phyloP scores from a whole-genome alignment of 1,284 basidiomycete species.

The Trichosporon asahii region DNA sequence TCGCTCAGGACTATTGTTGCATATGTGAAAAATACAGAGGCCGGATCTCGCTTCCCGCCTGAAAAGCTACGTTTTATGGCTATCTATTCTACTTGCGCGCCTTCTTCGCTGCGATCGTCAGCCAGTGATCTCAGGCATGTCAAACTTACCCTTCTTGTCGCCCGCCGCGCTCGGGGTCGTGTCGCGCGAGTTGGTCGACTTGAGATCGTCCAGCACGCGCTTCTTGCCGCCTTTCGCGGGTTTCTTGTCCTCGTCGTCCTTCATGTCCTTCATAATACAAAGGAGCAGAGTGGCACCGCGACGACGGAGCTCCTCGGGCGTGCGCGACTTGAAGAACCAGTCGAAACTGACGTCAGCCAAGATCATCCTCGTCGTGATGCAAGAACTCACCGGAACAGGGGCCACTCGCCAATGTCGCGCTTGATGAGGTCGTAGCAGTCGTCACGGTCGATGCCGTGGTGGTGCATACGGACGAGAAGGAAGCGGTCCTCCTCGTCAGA shows the following conservation, averaged over 20 bases:
- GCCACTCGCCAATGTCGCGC: conserved; percentile 91
- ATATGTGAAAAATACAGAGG: neutral
- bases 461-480: conserved; percentile 80
- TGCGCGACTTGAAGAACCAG: conserved; percentile 97
- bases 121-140: neutral
- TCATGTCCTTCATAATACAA: conserved; percentile 84
- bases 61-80: neutral
- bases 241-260: conserved; percentile 58
- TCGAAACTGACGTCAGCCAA: conserved; percentile 60
- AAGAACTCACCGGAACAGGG: conserved; percentile 66
- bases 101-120: conserved; percentile 33
- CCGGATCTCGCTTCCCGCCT: neutral
- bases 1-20: neutral
- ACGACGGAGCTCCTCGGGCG: conserved; percentile 83
- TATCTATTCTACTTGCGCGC: conserved; percentile 30
- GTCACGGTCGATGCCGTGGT: conserved; percentile 88
- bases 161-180: conserved; percentile 39
- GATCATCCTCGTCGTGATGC: neutral
- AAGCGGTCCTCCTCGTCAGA: conserved; percentile 97
- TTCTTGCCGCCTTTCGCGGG: conserved; percentile 50
- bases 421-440: conserved; percentile 96
- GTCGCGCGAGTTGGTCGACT: conserved; percentile 43
- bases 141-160: conserved; percentile 25
- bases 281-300: conserved; percentile 83
- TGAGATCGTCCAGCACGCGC: conserved; percentile 52